Conservation (phyloP, 164 flowering plant species). For the Magnolia kwangsiensis region DNA sequence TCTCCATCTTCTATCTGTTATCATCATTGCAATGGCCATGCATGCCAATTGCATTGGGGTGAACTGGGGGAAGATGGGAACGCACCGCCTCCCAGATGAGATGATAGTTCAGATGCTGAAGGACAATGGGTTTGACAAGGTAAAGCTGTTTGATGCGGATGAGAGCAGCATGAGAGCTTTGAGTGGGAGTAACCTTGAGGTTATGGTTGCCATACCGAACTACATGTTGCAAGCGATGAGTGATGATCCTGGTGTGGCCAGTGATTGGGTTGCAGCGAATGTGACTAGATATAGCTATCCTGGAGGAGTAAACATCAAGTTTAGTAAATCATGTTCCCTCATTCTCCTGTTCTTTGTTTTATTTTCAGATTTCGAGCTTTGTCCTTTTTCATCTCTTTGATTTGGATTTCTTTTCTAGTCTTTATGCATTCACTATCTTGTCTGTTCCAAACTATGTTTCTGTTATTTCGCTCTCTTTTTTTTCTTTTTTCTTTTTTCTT, state of each 20-base stretch:
- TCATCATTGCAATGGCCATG: slow-evolving; percentile 15
- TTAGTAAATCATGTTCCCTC: slow-evolving; percentile 10
- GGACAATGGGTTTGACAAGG: slow-evolving; percentile 61
- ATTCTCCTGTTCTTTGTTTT: neutral
- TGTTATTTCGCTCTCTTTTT: neutral
- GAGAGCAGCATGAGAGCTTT: slow-evolving; percentile 55
- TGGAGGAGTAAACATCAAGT: slow-evolving; percentile 90
- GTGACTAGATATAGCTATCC: slow-evolving; percentile 52
- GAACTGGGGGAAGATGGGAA: slow-evolving; percentile 87
- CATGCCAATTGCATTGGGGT: slow-evolving; percentile 49
- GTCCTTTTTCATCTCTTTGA: neutral
- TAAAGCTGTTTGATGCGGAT: slow-evolving; percentile 90
- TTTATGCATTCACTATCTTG: neutral
- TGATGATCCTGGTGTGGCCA: slow-evolving; percentile 39
- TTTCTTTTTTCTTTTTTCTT: neutral
- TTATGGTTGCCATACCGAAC: slow-evolving; percentile 86
- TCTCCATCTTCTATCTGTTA: slow-evolving; percentile 10
- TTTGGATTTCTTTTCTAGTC: neutral
- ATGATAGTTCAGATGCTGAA: slow-evolving; percentile 68
- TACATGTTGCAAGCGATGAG: slow-evolving; percentile 56
- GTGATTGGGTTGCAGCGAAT: slow-evolving; percentile 74
- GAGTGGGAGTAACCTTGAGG: slow-evolving; percentile 61
- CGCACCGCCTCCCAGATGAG: slow-evolving; percentile 61
- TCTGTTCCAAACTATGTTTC: neutral
- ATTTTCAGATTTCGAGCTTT: neutral